Evolutionary conservation across 1,139 yeast species (phyloP).

Genomic region (Geotrichum fermentans): DNA sequence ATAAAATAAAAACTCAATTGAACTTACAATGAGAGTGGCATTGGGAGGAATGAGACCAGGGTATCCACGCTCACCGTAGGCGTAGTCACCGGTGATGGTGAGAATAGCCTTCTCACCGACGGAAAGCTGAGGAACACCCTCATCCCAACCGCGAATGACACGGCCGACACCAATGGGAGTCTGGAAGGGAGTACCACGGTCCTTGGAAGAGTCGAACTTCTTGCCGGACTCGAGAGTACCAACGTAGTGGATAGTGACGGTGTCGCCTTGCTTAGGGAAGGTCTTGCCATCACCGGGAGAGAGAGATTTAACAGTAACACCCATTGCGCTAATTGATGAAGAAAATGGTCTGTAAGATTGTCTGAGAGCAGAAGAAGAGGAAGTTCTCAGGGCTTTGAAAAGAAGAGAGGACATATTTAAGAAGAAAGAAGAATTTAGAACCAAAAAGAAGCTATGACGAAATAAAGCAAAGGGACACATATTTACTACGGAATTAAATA

Average conservation of each 20-base stretch:
- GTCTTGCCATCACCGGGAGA: conserved; percentile 65
- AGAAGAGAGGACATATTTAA: conserved; percentile 5
- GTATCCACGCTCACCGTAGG: conserved; percentile 91
- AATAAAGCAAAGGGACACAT: background rate
- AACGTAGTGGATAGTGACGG: conserved; percentile 81
- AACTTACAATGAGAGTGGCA: conserved; percentile 64
- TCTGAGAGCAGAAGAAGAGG: conserved; percentile 4
- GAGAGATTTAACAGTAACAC: conserved; percentile 38
- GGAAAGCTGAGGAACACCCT: conserved; percentile 83
- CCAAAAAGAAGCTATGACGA: background rate
- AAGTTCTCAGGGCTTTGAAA: conserved; percentile 3
- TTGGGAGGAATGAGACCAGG: conserved; percentile 96
- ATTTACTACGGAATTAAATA: conserved; percentile 1
- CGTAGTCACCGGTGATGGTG: conserved; percentile 89
- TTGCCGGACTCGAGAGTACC: conserved; percentile 93
- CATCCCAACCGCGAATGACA: conserved; percentile 96
- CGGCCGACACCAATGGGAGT: conserved; percentile 92
- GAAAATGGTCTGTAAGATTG: conserved; percentile 13
- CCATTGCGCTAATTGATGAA: conserved; percentile 32
- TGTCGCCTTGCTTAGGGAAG: conserved; percentile 82
- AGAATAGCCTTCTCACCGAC: conserved; percentile 88
- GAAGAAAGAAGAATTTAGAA: background rate
- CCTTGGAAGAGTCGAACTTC: conserved; percentile 91
- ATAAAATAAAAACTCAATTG: too few species aligned
- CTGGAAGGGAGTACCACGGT: conserved; percentile 91